Percentiles rank a stretch among this genome's conserved stretches.
Evolutionary conservation across 2,329 filamentous ascomycete species (phyloP).

Genomic region (Phialemoniopsis sp.): DNA sequence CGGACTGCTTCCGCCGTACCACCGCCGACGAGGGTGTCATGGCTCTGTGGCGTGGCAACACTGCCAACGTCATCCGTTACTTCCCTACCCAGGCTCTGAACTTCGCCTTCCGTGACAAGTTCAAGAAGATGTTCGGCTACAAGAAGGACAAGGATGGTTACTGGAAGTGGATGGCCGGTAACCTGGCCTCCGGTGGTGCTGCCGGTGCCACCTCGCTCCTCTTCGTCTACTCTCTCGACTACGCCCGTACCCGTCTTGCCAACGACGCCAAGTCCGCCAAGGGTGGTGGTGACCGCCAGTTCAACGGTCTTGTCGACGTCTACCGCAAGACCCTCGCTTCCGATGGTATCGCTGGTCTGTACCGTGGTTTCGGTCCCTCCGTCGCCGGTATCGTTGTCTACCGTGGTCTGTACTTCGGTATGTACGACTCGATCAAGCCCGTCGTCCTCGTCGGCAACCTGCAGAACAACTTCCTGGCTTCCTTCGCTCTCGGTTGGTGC

Average conservation of each 20-base stretch:
- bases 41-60: constrained; percentile 99
- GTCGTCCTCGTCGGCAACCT: constrained; percentile 88
- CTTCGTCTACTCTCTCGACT: constrained; percentile 99
- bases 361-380: constrained; percentile 99
- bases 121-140: constrained; percentile 99
- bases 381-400: constrained; percentile 99
- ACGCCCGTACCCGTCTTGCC: constrained; percentile 99
- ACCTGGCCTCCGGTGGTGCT: constrained; percentile 99
- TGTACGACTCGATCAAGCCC: constrained; percentile 99
- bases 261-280: constrained; percentile 99
- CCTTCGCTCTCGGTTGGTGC: constrained; percentile 96
- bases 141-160: constrained; percentile 99
- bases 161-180: constrained; percentile 98
- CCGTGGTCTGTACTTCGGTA: constrained; percentile 99
- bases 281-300: constrained; percentile 95
- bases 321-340: constrained; percentile 99
- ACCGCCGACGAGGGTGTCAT: constrained; percentile 86
- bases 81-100: constrained; percentile 99
- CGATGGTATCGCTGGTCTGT: constrained; percentile 98
- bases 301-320: constrained; percentile 99
- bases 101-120: constrained; percentile 99
- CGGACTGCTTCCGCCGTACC: constrained; percentile 94
- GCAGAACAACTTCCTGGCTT: constrained; percentile 98
- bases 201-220: constrained; percentile 99
- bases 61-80: constrained; percentile 99